Base-by-base conservation (phyloP, 768 basidiomycete genomes). In the Lanmaoa pseudosensibilis region DNA sequence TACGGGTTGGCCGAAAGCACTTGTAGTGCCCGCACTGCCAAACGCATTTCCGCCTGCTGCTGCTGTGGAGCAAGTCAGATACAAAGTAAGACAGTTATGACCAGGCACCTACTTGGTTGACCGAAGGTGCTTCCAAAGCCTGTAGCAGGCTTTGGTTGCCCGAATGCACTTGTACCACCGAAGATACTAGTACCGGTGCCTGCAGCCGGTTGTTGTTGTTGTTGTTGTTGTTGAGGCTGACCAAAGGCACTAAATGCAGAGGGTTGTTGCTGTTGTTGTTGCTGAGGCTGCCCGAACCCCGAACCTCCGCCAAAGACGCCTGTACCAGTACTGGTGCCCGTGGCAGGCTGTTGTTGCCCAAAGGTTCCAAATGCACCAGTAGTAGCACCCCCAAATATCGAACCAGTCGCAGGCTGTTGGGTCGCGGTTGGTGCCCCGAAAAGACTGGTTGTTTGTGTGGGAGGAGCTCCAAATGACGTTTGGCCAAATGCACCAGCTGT, bases 401-500 rank as follows among this genome's bases (percentile, higher is more conserved):
- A 69, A 38, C 63, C 60, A 38, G 64, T 60, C 13, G 68, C 27
- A n/a, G 70, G 63, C 38, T 70, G 72, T 36, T 70, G 69, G 2
- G 67, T 63, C 8, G 69, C 43, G 12, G 65, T 15, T 30, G 66
- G 54, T 12, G 69, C 59, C n/a, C 72, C 70, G 19, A 72, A 72
- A 21, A 65, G 56, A 46, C 25, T 49, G 15, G 65, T 50, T 36
- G 70, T 21, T 59, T 72, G 70, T 4, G 70, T n/a, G 19, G 63
- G 21, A 19, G 70, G 60, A n/a, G 63, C 57, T 30, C 55, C 62
- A 43, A 65, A 72, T 11, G 70, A 61, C 11, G 80, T 64, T 70
- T 79, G 79, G 21, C 81, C 82, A 69, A 90, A 92, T 43, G 81
- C 79, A 55, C 75, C 73, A 12, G 85, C 86, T 13, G 86, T 84